phyloP scores from a whole-genome alignment of 106 monocot species.

The Platanthera guangdongensis region DNA sequence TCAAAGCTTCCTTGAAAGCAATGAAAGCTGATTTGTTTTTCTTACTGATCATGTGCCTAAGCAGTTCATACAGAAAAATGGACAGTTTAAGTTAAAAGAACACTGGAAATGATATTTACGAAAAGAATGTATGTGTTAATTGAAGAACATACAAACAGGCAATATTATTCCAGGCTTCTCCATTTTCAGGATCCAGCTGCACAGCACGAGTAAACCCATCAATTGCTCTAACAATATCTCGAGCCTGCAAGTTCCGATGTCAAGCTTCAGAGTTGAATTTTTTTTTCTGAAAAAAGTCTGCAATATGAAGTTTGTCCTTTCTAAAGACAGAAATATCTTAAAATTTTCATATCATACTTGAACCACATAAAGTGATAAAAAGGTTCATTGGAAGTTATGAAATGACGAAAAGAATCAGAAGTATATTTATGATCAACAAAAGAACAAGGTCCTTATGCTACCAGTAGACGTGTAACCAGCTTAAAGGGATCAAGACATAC shows the following conservation, averaged over 20 bases:
- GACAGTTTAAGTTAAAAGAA: neutral
- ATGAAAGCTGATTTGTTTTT: slow-evolving; percentile 56
- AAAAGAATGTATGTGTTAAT: neutral
- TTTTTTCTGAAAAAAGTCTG: neutral
- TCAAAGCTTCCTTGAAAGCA: slow-evolving; percentile 90
- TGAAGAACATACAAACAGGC: slow-evolving; percentile 63
- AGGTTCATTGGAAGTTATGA: neutral
- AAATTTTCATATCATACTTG: neutral
- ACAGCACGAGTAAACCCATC: slow-evolving; percentile 93
- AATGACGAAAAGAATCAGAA: neutral
- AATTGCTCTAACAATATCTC: slow-evolving; percentile 79
- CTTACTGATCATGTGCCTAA: slow-evolving; percentile 79
- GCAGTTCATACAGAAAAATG: slow-evolving; percentile 1
- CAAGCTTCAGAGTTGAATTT: neutral
- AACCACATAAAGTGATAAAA: neutral
- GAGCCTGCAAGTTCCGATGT: slow-evolving; percentile 38
- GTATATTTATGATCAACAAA: neutral
- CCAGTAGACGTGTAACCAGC: neutral
- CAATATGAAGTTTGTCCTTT: neutral
- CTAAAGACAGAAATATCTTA: neutral
- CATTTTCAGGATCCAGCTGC: slow-evolving; percentile 97
- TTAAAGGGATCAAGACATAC: neutral
- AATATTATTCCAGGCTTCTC: slow-evolving; percentile 99
- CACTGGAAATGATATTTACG: neutral
- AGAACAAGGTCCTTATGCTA: neutral